These are phyloP conservation scores for Novymonas esmeraldas DNA, from an alignment of 208 protist genomes.

Conservation along the genomic window DNA sequence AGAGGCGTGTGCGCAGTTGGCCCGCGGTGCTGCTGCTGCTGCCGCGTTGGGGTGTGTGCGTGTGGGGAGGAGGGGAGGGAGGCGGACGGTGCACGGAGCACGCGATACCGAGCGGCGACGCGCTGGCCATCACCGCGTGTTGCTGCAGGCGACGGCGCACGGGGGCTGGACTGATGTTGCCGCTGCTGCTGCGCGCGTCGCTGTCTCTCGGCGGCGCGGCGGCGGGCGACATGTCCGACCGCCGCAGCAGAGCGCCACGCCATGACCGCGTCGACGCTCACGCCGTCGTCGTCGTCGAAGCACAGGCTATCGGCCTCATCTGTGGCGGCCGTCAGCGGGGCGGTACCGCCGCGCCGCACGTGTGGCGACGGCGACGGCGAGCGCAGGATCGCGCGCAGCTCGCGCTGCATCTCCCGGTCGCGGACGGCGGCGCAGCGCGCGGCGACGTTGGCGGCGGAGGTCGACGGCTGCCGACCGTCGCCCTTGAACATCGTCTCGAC, in stretches of 20 bases:
- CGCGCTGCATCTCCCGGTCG: slow-evolving; percentile 8
- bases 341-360: neutral
- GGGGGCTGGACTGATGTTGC: no score
- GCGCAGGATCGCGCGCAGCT: slow-evolving; percentile 10
- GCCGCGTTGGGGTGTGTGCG: no score
- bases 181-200: neutral
- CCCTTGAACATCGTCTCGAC: slow-evolving; percentile 22
- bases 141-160: no score
- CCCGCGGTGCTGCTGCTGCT: neutral
- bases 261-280: no score
- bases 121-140: neutral
- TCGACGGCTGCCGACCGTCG: neutral
- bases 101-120: neutral
- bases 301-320: slow-evolving; percentile 3
- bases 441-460: slow-evolving; percentile 6
- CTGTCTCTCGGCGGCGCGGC: no score
- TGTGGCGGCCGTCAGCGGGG: neutral
- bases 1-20: no score
- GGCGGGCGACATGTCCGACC: no score
- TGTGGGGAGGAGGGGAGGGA: no score
- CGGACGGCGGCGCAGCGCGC: slow-evolving; percentile 21
- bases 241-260: neutral
- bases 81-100: slow-evolving; percentile 4
- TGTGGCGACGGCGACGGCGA: neutral
- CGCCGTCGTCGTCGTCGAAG: slow-evolving; percentile 16